Evolutionary conservation across 768 basidiomycete species (phyloP).

Genomic region (Russula earlei): DNA sequence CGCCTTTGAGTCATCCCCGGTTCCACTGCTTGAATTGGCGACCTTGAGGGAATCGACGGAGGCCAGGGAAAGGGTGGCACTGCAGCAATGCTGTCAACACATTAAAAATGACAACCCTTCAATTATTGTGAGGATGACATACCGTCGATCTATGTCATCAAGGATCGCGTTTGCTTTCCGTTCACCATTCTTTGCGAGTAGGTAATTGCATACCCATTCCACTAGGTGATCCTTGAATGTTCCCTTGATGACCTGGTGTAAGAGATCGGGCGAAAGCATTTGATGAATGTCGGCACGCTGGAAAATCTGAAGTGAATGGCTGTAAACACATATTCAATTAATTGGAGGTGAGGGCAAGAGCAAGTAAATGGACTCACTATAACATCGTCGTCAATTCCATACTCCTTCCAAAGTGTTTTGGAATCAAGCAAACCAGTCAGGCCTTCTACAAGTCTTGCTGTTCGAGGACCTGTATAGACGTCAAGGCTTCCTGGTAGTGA

Average conservation of each 20-base stretch:
- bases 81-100: neutral
- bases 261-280: neutral
- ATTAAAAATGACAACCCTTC: neutral
- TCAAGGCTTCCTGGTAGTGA: neutral
- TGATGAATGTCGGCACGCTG: neutral
- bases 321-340: neutral
- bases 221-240: neutral
- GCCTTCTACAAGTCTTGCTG: neutral
- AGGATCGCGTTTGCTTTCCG: neutral
- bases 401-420: neutral
- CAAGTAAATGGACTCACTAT: too few relatives aligned
- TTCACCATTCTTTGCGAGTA: neutral
- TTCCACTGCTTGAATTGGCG: conserved; percentile 2
- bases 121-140: neutral
- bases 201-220: neutral
- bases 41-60: neutral
- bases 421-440: too few relatives aligned
- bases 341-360: neutral
- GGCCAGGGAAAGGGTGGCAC: neutral
- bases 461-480: neutral
- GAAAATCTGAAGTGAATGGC: neutral
- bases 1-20: conserved; percentile 1
- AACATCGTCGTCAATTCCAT: neutral
- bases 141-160: neutral
- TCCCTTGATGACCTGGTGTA: neutral